A percentile compares a stretch with the other conserved stretches of the same genome.
These are phyloP conservation scores for Gardenia jasminoides DNA, from an alignment of 257 asterid species.

Conservation along the genomic window DNA sequence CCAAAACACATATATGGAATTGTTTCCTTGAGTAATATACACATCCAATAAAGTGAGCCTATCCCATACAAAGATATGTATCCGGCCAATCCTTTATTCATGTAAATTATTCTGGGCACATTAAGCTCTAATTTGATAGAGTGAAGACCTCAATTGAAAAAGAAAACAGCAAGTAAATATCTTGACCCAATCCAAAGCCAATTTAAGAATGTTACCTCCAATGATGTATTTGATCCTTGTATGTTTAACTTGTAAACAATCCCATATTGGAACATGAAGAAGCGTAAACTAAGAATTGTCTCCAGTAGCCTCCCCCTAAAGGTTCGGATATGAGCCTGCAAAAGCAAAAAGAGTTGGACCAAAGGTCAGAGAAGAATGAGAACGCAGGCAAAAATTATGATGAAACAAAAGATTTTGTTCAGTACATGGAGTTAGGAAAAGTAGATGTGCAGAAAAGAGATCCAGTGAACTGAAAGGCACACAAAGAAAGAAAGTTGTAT, in stretches of 20 bases:
- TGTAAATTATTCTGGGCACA: background rate
- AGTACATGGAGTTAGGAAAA: background rate
- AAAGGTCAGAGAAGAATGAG: conserved; percentile 4
- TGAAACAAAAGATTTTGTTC: background rate
- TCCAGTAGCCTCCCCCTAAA: conserved; percentile 89
- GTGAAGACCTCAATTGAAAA: background rate
- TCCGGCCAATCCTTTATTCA: background rate
- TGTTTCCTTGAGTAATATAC: background rate
- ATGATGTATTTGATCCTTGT: conserved; percentile 69
- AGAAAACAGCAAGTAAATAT: background rate
- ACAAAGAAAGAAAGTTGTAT: background rate
- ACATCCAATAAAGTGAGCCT: background rate
- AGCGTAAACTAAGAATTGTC: conserved; percentile 85
- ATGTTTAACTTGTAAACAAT: conserved; percentile 72
- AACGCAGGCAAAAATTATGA: background rate
- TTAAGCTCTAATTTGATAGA: background rate
- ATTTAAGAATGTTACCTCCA: conserved; percentile 52
- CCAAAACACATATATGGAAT: background rate
- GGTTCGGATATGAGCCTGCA: conserved; percentile 93
- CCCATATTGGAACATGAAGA: conserved; percentile 94
- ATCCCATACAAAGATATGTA: background rate
- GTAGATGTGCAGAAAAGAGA: background rate
- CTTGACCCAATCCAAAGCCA: background rate
- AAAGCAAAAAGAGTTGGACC: conserved; percentile 8
- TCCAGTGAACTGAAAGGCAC: background rate